These are phyloP conservation scores for Salvia rosmarinus DNA, from an alignment of 257 asterid genomes.

Conservation along the genomic window DNA sequence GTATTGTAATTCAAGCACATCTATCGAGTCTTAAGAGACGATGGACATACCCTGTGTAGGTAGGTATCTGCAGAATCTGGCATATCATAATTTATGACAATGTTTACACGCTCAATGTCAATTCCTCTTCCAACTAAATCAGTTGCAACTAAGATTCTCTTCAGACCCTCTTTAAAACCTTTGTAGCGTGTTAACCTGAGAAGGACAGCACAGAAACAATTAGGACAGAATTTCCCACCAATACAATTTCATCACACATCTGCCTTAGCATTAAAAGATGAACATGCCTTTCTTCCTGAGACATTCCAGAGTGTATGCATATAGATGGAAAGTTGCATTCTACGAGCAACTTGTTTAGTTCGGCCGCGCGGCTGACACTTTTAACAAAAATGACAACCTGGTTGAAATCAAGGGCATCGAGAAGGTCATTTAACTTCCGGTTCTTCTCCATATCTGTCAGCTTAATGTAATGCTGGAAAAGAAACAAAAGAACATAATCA, in stretches of 20 bases:
- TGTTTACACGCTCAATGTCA: conserved; percentile 81
- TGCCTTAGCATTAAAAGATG: background rate
- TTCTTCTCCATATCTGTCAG: conserved; percentile 80
- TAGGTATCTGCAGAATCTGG: conserved; percentile 88
- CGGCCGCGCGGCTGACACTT: conserved; percentile 71
- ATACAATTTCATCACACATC: background rate
- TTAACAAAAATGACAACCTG: conserved; percentile 82
- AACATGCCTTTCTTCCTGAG: conserved; percentile 77
- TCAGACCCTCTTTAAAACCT: conserved; percentile 80
- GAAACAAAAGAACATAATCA: background rate
- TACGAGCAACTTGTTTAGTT: conserved; percentile 74
- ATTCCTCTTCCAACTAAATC: conserved; percentile 88
- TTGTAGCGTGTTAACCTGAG: conserved; percentile 74
- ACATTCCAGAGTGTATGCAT: conserved; percentile 93
- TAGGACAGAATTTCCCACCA: background rate
- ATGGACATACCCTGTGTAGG: conserved; percentile 63
- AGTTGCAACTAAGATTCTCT: conserved; percentile 80
- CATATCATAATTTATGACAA: conserved; percentile 84
- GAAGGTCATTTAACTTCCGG: conserved; percentile 80
- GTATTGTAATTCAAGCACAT: background rate
- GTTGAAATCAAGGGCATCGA: conserved; percentile 84
- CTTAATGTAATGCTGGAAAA: conserved; percentile 74
- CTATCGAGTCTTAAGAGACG: background rate
- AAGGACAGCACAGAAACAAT: conserved; percentile 17
- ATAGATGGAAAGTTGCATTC: conserved; percentile 87